A percentile compares a stretch with the other conserved stretches of the same genome.
Conservation (phyloP, 1,284 basidiomycete species). For the Cerioporus squamosus region DNA sequence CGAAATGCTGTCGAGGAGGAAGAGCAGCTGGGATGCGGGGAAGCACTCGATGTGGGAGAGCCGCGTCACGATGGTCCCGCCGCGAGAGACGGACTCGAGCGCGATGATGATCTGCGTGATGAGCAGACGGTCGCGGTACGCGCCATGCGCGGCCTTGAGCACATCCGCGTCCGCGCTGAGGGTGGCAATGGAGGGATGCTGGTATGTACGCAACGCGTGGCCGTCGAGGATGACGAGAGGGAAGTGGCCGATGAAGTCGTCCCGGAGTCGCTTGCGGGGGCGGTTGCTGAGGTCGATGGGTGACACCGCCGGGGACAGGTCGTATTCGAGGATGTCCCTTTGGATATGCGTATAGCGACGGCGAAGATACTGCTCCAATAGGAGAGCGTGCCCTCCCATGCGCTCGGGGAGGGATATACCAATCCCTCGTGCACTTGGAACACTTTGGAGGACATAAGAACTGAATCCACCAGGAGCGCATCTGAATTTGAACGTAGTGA, state of each 20-base stretch:
- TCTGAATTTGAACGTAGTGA: slow-evolving; percentile 16
- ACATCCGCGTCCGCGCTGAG: not conserved
- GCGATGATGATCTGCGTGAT: slow-evolving; percentile 39
- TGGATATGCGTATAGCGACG: slow-evolving; percentile 28
- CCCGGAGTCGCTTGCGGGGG: slow-evolving; percentile 4
- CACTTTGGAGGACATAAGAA: slow-evolving; percentile 35
- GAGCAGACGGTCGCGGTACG: slow-evolving; percentile 32
- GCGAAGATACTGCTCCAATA: slow-evolving; percentile 26
- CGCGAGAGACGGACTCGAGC: slow-evolving; percentile 28
- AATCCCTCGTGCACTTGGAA: slow-evolving; percentile 30
- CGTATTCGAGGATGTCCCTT: slow-evolving; percentile 32
- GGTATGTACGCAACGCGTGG: slow-evolving; percentile 35
- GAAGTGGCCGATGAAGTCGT: slow-evolving; percentile 21
- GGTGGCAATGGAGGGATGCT: not conserved
- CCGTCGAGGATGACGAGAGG: slow-evolving; percentile 40
- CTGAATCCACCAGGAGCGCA: slow-evolving; percentile 41
- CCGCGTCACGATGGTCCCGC: slow-evolving; percentile 39
- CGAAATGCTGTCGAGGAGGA: slow-evolving; percentile 37
- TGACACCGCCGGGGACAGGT: slow-evolving; percentile 14
- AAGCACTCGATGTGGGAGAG: slow-evolving; percentile 36
- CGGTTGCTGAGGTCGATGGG: slow-evolving; percentile 7
- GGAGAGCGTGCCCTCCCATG: slow-evolving; percentile 31
- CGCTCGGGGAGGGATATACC: slow-evolving; percentile 34
- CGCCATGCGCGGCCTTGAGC: not conserved
- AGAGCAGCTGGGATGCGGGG: slow-evolving; percentile 36